Evolutionary conservation across 2,329 filamentous ascomycete species (phyloP).

Genomic region (Xylaria sp.): DNA sequence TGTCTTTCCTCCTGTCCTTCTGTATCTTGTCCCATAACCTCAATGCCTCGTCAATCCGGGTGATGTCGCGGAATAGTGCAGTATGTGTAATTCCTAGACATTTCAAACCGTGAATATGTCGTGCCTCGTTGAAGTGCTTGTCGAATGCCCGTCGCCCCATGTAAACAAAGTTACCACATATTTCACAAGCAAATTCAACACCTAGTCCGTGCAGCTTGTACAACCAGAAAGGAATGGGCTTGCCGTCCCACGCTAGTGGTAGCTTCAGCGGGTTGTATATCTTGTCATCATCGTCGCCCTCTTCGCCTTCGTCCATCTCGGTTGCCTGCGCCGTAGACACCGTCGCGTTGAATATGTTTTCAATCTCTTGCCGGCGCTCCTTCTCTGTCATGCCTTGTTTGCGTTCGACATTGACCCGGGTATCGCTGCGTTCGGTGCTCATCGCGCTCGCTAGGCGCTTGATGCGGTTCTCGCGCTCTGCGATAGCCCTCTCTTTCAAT

Average conservation of each 20-base stretch:
- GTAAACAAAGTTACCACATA: conserved; percentile 98
- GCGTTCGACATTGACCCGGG: conserved; percentile 91
- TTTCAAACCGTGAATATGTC: conserved; percentile 92
- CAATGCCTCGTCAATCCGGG: conserved; percentile 85
- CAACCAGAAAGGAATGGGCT: conserved; percentile 98
- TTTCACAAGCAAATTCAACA: conserved; percentile 93
- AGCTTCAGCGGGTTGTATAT: conserved; percentile 98
- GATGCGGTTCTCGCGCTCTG: conserved; percentile 84
- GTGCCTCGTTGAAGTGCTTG: conserved; percentile 95
- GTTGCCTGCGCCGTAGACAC: conserved; percentile 56
- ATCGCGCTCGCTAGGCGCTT: conserved; percentile 81
- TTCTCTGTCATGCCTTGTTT: conserved; percentile 97
- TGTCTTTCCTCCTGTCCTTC: conserved; percentile 78
- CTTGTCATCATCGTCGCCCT: conserved; percentile 80
- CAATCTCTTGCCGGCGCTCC: conserved; percentile 91
- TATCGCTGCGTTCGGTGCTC: conserved; percentile 86
- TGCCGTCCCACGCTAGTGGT: conserved; percentile 96
- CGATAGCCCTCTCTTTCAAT: conserved; percentile 87
- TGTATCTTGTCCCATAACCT: conserved; percentile 94
- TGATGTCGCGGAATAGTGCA: conserved; percentile 91
- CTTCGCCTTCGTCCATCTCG: conserved; percentile 70
- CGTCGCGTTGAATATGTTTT: conserved; percentile 71
- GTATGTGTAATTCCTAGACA: conserved; percentile 94
- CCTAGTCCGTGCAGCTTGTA: conserved; percentile 96
- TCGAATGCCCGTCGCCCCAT: conserved; percentile 96